These are phyloP conservation scores for Termitomyces sp. DNA, from an alignment of 768 basidiomycete genomes.

Conservation along the genomic window DNA sequence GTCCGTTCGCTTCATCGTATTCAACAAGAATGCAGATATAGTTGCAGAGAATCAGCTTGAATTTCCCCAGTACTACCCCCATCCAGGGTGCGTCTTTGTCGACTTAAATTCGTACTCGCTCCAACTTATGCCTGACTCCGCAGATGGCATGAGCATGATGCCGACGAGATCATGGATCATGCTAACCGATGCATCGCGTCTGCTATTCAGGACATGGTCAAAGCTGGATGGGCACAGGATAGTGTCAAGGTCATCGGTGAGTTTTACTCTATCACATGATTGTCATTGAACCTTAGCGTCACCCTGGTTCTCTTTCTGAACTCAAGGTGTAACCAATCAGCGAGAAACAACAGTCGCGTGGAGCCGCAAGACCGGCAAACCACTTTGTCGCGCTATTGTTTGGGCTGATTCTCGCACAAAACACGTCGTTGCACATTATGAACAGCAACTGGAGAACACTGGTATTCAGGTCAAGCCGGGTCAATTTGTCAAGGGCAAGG, in stretches of 20 bases:
- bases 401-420: constrained; percentile 97
- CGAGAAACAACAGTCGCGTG: constrained; percentile 94
- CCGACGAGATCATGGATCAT: constrained; percentile 70
- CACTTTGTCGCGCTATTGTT: constrained; percentile 85
- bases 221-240: constrained; percentile 67
- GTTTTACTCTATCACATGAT: constrained; percentile 20
- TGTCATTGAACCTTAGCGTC: background rate
- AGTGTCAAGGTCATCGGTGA: constrained; percentile 90
- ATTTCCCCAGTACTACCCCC: constrained; percentile 89
- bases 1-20: constrained; percentile 88
- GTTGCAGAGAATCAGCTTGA: constrained; percentile 87
- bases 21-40: constrained; percentile 83
- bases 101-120: background rate
- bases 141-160: constrained; percentile 96
- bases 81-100: constrained; percentile 58
- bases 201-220: constrained; percentile 66
- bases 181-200: constrained; percentile 72
- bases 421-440: constrained; percentile 74
- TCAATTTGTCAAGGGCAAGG: constrained; percentile 62
- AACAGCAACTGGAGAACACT: constrained; percentile 60
- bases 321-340: constrained; percentile 88
- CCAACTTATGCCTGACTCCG: background rate
- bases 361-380: constrained; percentile 86
- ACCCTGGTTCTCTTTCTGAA: background rate
- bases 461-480: constrained; percentile 72